A percentile compares a stretch with the other conserved stretches of the same genome.
Evolutionary conservation across 1,139 yeast species (phyloP).

Genomic region (Scheffersomyces illinoinensis): DNA sequence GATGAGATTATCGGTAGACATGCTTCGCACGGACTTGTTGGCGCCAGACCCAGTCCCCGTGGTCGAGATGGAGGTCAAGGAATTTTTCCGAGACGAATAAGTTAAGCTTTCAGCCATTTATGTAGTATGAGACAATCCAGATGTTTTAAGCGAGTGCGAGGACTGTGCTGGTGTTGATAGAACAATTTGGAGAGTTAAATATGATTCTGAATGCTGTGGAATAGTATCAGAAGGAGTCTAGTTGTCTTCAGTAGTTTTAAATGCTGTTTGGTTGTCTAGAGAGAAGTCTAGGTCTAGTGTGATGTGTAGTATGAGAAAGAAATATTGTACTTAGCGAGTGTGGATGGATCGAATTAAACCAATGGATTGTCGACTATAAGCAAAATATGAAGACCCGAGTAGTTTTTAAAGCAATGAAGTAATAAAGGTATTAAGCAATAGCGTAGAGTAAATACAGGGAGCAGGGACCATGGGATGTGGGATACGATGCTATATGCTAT

Average conservation of each 20-base stretch:
- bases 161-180: not conserved
- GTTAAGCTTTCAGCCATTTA: not conserved
- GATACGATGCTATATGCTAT: not conserved
- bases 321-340: not conserved
- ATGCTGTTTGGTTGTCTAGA: not conserved
- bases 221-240: too few relatives aligned
- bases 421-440: not conserved
- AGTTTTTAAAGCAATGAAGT: not conserved
- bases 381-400: not conserved
- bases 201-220: too few relatives aligned
- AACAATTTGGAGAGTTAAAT: not conserved
- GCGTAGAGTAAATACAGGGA: not conserved
- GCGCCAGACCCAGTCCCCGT: conserved; percentile 9
- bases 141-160: not conserved
- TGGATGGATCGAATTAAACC: not conserved
- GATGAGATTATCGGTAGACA: conserved; percentile 43
- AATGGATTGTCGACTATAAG: not conserved
- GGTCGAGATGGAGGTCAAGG: conserved; percentile 35
- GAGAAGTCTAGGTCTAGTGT: not conserved
- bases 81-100: conserved; percentile 25
- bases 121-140: not conserved
- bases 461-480: not conserved
- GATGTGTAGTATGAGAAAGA: not conserved
- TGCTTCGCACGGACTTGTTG: conserved; percentile 22
- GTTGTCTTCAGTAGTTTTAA: not conserved